phyloP scores from a whole-genome alignment of 148 eudicot genomes.

The Spergularia marina region DNA sequence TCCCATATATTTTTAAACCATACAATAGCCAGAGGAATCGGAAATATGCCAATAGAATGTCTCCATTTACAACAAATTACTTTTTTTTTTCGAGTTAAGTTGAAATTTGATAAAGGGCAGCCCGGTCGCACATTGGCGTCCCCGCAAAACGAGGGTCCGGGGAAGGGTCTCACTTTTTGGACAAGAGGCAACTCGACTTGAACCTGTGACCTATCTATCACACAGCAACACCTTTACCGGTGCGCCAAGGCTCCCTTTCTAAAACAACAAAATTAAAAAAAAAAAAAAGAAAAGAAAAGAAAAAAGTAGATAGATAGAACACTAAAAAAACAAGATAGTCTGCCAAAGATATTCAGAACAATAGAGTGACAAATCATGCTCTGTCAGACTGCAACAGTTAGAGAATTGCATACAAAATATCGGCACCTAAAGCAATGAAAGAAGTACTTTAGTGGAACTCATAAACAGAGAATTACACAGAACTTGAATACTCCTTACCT shows the following conservation, averaged over 20 bases:
- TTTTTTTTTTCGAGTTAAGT: not conserved
- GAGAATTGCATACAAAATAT: not conserved
- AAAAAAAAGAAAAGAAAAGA: too few species aligned
- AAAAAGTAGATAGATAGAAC: not conserved
- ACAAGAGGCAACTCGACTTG: too few species aligned
- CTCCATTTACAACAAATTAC: not conserved
- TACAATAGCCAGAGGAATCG: too few species aligned
- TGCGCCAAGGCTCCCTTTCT: too few species aligned
- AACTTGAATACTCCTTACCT: slow-evolving; percentile 32
- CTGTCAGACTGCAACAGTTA: too few species aligned
- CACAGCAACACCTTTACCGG: too few species aligned
- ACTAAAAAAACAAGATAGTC: not conserved
- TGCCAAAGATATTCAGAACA: slow-evolving; percentile 1
- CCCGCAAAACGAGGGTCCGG: too few species aligned
- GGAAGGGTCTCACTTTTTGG: too few species aligned
- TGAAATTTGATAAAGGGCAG: not conserved
- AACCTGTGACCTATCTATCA: too few species aligned
- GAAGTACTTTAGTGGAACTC: not conserved
- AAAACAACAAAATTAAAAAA: not conserved
- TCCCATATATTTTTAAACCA: too few species aligned
- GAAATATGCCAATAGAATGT: not conserved
- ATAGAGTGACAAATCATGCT: not conserved
- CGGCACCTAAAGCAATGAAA: not conserved
- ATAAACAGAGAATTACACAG: not conserved
- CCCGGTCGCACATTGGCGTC: too few species aligned